Evolutionary conservation across 31 red algal species (phyloP).

Genomic region (Endocladia muricata): DNA sequence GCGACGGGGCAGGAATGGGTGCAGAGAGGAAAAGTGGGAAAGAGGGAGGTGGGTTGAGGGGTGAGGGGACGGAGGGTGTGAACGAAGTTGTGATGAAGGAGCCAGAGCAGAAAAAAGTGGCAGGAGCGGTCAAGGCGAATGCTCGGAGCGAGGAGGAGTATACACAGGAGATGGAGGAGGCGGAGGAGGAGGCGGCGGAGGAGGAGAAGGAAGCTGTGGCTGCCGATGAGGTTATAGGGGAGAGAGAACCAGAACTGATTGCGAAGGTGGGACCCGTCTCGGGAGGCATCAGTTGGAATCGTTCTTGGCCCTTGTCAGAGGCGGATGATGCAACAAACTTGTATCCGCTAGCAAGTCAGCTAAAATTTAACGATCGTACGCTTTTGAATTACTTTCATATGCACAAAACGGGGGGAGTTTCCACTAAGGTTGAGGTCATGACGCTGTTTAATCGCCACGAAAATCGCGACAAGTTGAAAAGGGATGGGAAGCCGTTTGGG

Average conservation of each 20-base stretch:
- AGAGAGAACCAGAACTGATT: not conserved
- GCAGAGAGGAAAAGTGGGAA: not conserved
- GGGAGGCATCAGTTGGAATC: constrained; percentile 9
- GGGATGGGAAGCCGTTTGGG: not conserved
- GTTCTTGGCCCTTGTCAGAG: constrained; percentile 26
- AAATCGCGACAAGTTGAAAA: constrained; percentile 26
- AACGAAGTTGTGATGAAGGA: not conserved
- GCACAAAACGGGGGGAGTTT: constrained; percentile 62
- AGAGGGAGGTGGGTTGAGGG: not conserved
- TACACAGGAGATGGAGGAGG: not conserved
- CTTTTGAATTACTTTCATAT: constrained; percentile 66
- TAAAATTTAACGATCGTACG: constrained; percentile 43
- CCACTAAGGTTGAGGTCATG: constrained; percentile 39
- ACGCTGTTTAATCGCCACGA: constrained; percentile 24
- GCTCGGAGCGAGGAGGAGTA: not conserved
- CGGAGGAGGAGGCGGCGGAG: not conserved
- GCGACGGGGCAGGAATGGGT: not conserved
- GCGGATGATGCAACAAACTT: constrained; percentile 20
- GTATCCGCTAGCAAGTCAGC: constrained; percentile 9
- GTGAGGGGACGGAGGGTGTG: not conserved
- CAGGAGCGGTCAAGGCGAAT: not conserved
- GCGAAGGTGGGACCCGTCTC: not conserved
- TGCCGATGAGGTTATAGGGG: not conserved
- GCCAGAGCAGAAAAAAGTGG: not conserved
- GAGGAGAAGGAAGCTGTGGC: not conserved